Base-by-base conservation (phyloP, 139 green algal genomes). In the Coelastrella sp. region DNA sequence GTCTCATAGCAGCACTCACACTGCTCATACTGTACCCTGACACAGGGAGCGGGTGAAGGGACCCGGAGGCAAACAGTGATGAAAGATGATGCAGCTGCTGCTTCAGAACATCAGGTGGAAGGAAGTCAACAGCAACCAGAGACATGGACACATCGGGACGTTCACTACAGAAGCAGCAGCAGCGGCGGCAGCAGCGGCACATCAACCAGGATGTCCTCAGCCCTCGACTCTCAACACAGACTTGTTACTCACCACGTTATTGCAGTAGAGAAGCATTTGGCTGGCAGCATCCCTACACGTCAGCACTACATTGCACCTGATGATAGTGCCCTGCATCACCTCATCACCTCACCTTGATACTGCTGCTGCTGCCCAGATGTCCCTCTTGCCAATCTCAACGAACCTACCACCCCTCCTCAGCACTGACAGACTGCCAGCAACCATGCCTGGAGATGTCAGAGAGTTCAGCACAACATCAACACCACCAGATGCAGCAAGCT, bases 331-430 rank as follows among this genome's bases (percentile, higher is more conserved):
- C 8, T 53, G 45, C 45, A 53, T 53, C 8, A 53, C 45, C 11
- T 53, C 8, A 11, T 53, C 11, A 13, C 45, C 1, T 57, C n/a
- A 84, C 78, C 23, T 76, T 21, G 13, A 13, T 37, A 63, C 57
- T 50, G 60, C 21, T 4, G 75, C 72, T 3, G 87, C 79, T 48
- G 84, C 90, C 94, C 94, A 98, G 68, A 98, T 96, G 91, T 97
- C 95, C 40, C 95, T 88, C 92, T 98, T 98, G 84, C 90, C 93
- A 83, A 98, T 97, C 87, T 98, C 95, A 45, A 96, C 91, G 76
- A 97, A 88, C 0, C 82, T 40, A 0, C 92, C 95, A 53, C 92
- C 93, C 4, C 13, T 32, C 48, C 38, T 68, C 38, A 98, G 72
- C 4, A 74, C 41, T 30, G 93, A 88, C 64, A 98, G 71, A 9